Percentiles rank a stretch among this genome's conserved stretches.
Conservation (phyloP, 345 rosid genomes). For the Corymbia maculata region DNA sequence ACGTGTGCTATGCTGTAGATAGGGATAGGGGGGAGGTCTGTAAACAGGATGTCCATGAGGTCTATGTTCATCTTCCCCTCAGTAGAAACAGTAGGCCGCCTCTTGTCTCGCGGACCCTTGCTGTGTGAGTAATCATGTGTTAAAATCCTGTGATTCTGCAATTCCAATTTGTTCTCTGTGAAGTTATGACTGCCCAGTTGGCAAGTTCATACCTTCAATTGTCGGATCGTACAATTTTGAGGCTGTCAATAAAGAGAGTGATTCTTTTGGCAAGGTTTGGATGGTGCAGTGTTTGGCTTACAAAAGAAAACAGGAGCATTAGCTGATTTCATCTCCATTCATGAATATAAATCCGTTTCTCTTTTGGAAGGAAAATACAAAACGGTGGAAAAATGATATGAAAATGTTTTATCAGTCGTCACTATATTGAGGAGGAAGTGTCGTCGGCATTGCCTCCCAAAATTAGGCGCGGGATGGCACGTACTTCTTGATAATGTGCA, state of each 20-base stretch:
- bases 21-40: constrained; percentile 78
- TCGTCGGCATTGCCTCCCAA: not conserved
- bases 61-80: constrained; percentile 66
- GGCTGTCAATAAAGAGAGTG: constrained; percentile 20
- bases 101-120: constrained; percentile 14
- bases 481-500: not conserved
- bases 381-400: not conserved
- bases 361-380: not conserved
- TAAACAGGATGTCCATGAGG: constrained; percentile 82
- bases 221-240: constrained; percentile 10
- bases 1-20: constrained; percentile 78
- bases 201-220: not conserved
- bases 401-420: not conserved
- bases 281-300: not conserved
- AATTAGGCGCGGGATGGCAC: not conserved
- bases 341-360: not conserved
- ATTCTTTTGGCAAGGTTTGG: not conserved
- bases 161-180: constrained; percentile 15
- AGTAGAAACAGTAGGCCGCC: constrained; percentile 47
- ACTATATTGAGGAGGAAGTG: not conserved
- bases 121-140: constrained; percentile 20
- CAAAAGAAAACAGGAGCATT: not conserved
- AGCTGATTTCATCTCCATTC: not conserved
- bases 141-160: not conserved
- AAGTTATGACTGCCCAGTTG: not conserved